Conservation (phyloP, 1,139 yeast genomes). For the Scheffersomyces illinoinensis region DNA sequence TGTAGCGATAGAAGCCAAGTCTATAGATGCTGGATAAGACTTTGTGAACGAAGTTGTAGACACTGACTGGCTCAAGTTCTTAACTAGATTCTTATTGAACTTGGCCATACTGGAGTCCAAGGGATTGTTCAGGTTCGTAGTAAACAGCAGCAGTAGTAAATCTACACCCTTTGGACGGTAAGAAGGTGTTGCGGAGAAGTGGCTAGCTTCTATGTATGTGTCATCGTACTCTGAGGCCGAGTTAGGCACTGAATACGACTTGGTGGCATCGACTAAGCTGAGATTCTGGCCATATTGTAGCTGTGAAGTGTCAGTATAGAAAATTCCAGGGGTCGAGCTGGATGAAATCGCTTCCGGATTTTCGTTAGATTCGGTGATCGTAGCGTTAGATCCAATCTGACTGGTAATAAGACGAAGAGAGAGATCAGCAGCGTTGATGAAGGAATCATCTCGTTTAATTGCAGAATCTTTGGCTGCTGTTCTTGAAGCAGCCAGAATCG, state of each 20-base stretch:
- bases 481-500: constrained; percentile 1
- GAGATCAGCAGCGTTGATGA: constrained; percentile 26
- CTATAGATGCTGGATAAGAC: constrained; percentile 41
- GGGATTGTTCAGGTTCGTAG: constrained; percentile 5
- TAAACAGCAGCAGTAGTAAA: constrained; percentile 30
- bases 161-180: constrained; percentile 16
- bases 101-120: neutral
- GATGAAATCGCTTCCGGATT: constrained; percentile 10
- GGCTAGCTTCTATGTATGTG: constrained; percentile 2
- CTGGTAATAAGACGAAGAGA: constrained; percentile 19
- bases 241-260: neutral
- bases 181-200: neutral
- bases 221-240: constrained; percentile 2
- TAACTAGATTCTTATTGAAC: constrained; percentile 9
- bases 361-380: constrained; percentile 8
- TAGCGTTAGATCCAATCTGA: constrained; percentile 8
- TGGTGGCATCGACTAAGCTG: neutral
- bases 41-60: constrained; percentile 26
- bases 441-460: neutral
- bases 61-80: constrained; percentile 12
- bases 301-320: constrained; percentile 6
- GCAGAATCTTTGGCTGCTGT: neutral
- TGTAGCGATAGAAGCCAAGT: constrained; percentile 30
- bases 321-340: constrained; percentile 19
- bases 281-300: neutral